Evolutionary conservation across 306 rosid species (phyloP).

Genomic region (Cyamopsis tetragonoloba): DNA sequence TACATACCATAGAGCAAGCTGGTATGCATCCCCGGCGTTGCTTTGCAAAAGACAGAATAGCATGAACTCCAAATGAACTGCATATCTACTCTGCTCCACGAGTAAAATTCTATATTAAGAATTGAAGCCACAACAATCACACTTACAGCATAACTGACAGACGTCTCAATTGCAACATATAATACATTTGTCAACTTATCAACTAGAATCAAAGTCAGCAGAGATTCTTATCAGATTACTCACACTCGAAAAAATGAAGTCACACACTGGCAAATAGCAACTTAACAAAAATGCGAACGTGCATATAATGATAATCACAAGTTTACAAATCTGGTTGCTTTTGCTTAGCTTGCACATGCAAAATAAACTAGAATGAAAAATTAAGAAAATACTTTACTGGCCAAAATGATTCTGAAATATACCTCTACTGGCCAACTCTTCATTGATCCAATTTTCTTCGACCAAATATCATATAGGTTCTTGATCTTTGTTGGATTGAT

Average conservation of each 20-base stretch:
- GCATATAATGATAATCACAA: too few relatives aligned
- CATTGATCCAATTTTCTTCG: constrained; percentile 50
- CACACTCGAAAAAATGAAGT: background rate
- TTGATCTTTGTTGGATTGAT: constrained; percentile 33
- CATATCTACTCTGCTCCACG: constrained; percentile 49
- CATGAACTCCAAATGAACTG: constrained; percentile 54
- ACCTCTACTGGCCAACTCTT: constrained; percentile 55
- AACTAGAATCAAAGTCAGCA: background rate
- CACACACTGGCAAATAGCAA: background rate
- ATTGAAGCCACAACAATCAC: constrained; percentile 13
- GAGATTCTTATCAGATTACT: background rate
- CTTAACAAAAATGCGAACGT: background rate
- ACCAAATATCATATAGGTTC: constrained; percentile 63
- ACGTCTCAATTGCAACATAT: background rate
- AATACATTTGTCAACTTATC: background rate
- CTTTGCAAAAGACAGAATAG: constrained; percentile 54
- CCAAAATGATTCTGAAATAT: background rate
- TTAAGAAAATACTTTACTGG: background rate
- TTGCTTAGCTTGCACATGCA: background rate
- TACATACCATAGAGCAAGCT: constrained; percentile 50
- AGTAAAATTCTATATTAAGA: constrained; percentile 26
- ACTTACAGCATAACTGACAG: background rate
- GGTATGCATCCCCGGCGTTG: constrained; percentile 48
- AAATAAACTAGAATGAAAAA: background rate
- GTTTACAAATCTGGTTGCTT: constrained; percentile 3